phyloP scores from a whole-genome alignment of 2,329 filamentous ascomycete genomes.

The Aspergillus alliaceus region DNA sequence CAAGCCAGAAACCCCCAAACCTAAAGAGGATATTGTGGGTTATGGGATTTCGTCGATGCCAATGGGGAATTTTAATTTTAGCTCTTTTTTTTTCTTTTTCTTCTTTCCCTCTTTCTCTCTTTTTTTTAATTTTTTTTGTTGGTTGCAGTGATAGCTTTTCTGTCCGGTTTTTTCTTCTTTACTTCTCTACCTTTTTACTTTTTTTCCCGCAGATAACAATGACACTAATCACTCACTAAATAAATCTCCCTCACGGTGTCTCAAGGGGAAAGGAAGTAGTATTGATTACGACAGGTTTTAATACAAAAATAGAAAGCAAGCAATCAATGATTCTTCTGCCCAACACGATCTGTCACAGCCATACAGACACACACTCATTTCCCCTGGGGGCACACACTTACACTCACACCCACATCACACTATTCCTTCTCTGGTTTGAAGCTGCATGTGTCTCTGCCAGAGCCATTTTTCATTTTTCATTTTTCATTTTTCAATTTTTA shows the following conservation, averaged over 20 bases:
- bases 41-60: slow-evolving; percentile 7
- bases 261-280: background rate
- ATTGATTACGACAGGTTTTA: background rate
- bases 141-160: too few relatives aligned
- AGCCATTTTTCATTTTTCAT: background rate
- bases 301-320: background rate
- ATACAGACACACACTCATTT: slow-evolving; percentile 8
- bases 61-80: slow-evolving; percentile 7
- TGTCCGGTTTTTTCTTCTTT: background rate
- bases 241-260: background rate
- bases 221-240: background rate
- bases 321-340: background rate
- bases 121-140: background rate
- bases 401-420: background rate
- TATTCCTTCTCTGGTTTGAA: background rate
- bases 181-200: too few relatives aligned
- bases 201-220: background rate
- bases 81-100: background rate
- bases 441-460: slow-evolving; percentile 17
- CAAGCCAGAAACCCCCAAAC: slow-evolving; percentile 9
- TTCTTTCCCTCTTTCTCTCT: background rate
- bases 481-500: background rate
- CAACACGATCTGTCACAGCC: slow-evolving; percentile 14
- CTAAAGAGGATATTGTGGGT: slow-evolving; percentile 11
- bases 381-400: slow-evolving; percentile 1